These are phyloP conservation scores for Rhodotorula kratochvilovae DNA, from an alignment of 768 basidiomycete genomes.

Conservation along the genomic window DNA sequence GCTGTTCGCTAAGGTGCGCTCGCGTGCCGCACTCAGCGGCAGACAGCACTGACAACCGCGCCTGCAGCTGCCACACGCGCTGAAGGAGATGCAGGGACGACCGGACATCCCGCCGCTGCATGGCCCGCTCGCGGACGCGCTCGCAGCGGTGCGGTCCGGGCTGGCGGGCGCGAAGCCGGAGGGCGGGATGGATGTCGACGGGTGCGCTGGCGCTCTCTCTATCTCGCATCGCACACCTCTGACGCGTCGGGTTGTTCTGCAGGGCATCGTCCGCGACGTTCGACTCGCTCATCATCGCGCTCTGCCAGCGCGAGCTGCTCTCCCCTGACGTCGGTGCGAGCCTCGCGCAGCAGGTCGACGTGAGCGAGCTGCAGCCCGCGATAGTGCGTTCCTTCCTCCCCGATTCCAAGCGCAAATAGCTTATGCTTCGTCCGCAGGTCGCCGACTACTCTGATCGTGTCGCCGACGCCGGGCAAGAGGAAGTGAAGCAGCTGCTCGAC, in stretches of 20 bases:
- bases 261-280: background rate
- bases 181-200: conserved; percentile 8
- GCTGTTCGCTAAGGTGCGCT: background rate
- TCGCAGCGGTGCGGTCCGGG: background rate
- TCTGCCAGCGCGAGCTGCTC: conserved; percentile 1
- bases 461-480: background rate
- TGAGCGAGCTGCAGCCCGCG: background rate
- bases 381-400: background rate
- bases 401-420: background rate
- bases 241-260: no score
- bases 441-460: background rate
- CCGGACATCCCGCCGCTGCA: background rate
- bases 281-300: conserved; percentile 2
- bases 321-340: background rate
- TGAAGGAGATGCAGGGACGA: background rate
- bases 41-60: no score
- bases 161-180: accelerated
- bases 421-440: background rate
- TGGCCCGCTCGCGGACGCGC: background rate
- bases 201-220: background rate
- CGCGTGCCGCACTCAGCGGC: no score
- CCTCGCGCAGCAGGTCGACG: background rate
- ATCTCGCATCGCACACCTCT: background rate
- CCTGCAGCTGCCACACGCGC: background rate
- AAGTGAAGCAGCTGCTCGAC: background rate